Conservation (phyloP, 345 rosid genomes). For the Citrus cavaleriei region DNA sequence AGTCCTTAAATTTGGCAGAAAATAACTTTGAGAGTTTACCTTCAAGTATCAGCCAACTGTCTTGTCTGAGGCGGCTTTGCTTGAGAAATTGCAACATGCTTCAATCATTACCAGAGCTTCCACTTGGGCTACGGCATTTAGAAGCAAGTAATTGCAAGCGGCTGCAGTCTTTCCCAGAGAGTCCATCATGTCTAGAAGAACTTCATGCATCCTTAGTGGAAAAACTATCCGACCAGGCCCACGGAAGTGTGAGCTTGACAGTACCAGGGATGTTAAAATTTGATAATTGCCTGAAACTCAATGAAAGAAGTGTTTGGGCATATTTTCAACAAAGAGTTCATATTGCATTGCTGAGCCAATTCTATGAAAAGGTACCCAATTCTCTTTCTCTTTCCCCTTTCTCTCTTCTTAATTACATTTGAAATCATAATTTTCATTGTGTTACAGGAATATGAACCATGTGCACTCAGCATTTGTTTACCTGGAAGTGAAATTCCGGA, state of each 20-base stretch:
- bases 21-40: neutral
- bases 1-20: neutral
- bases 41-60: neutral
- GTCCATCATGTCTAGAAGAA: neutral
- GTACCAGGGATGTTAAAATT: neutral
- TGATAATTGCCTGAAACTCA: neutral
- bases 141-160: neutral
- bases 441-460: neutral
- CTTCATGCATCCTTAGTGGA: neutral
- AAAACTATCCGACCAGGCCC: neutral
- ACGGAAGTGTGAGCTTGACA: no score
- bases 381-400: neutral
- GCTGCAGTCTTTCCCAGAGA: neutral
- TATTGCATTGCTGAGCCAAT: neutral
- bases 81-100: neutral
- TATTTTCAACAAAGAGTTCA: neutral
- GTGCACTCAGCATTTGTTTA: neutral
- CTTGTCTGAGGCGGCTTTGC: neutral
- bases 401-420: neutral
- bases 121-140: neutral
- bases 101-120: slow-evolving; percentile 9
- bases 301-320: neutral
- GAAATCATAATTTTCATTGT: neutral
- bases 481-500: slow-evolving; percentile 8
- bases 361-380: neutral